Conservation (phyloP, 202 grass and related monocot species). For the Saccharum hybrid region DNA sequence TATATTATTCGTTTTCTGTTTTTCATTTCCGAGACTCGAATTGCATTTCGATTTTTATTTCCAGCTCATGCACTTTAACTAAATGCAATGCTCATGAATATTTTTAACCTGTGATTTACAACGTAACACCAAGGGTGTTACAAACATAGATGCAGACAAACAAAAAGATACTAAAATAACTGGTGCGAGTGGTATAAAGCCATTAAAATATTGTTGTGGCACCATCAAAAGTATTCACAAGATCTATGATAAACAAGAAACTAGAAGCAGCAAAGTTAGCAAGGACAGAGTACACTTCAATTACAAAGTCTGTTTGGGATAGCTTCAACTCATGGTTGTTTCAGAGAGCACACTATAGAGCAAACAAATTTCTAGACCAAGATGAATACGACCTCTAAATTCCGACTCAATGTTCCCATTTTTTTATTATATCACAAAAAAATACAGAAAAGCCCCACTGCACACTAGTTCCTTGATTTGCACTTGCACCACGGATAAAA, state of each 20-base stretch:
- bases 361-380: not conserved
- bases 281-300: not conserved
- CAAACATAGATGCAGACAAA: not conserved
- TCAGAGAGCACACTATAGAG: not conserved
- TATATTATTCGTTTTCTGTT: too few relatives aligned
- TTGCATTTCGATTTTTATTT: too few relatives aligned
- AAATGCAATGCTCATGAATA: too few relatives aligned
- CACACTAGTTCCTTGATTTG: not conserved
- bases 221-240: not conserved
- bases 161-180: not conserved
- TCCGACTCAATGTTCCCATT: not conserved
- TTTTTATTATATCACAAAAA: not conserved
- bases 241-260: constrained; percentile 5
- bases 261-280: constrained; percentile 4
- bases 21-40: too few relatives aligned
- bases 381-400: constrained; percentile 5
- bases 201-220: not conserved
- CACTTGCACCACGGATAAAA: not conserved
- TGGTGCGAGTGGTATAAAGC: not conserved
- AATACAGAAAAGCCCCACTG: not conserved
- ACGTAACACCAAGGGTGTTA: too few relatives aligned
- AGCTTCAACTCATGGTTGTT: constrained; percentile 3
- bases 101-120: too few relatives aligned
- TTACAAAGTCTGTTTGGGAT: not conserved
- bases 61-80: too few relatives aligned